These are phyloP conservation scores for Colletotrichum sp. DNA, from an alignment of 2,329 filamentous ascomycete genomes.

Conservation along the genomic window DNA sequence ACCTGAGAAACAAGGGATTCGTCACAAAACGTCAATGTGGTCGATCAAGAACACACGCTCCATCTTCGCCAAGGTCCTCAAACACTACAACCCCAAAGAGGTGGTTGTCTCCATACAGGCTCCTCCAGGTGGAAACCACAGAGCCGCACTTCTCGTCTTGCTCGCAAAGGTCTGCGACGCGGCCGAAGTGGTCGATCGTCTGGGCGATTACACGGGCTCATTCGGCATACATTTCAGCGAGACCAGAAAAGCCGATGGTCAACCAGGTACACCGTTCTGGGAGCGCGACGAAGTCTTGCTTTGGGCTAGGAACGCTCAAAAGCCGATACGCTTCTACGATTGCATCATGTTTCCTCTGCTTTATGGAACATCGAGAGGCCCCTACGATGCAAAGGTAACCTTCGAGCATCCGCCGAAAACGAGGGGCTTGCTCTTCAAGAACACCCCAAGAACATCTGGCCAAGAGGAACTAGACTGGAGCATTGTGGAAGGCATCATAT, in stretches of 20 bases:
- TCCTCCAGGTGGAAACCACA: neutral
- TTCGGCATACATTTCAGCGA: neutral
- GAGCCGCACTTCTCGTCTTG: neutral
- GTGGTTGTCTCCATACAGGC: neutral
- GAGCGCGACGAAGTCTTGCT: neutral
- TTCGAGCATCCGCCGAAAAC: neutral
- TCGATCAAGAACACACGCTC: neutral
- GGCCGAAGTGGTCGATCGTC: neutral
- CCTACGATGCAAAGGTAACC: neutral
- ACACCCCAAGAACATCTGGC: neutral
- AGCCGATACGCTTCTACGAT: neutral
- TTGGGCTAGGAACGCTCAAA: neutral
- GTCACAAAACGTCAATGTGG: neutral
- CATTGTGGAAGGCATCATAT: neutral
- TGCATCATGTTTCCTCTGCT: neutral
- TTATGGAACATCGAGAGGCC: neutral
- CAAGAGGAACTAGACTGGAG: neutral
- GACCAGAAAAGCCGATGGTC: neutral
- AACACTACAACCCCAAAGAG: neutral
- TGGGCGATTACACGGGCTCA: neutral
- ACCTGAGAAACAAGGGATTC: neutral
- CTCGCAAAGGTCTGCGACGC: neutral
- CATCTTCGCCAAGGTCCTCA: neutral
- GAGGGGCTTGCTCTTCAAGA: neutral
- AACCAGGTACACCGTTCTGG: neutral